A percentile compares a stretch with the other conserved stretches of the same genome.
phyloP scores from a whole-genome alignment of 495 filamentous ascomycete genomes.

The Aeminium ludgeri region DNA sequence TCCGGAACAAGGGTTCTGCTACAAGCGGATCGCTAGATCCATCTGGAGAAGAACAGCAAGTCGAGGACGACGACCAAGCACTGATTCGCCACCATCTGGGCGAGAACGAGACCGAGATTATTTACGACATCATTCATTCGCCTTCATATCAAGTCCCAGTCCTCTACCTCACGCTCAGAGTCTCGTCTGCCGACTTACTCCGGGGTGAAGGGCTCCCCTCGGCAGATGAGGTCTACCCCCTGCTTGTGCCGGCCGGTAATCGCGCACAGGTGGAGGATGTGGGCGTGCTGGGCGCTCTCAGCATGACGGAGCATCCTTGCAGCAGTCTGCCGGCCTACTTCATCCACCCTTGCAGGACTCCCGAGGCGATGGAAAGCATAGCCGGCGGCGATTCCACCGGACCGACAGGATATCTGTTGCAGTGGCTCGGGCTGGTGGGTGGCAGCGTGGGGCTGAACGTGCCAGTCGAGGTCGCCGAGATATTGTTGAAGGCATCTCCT shows the following conservation, averaged over 20 bases:
- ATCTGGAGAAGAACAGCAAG: neutral
- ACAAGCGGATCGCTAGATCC: neutral
- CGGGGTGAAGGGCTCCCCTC: neutral
- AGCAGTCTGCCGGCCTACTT: conserved; percentile 60
- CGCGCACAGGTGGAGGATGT: conserved; percentile 37
- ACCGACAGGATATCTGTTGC: conserved; percentile 51
- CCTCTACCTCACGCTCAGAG: conserved; percentile 39
- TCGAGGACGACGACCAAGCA: conserved; percentile 2
- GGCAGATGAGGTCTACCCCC: conserved; percentile 45
- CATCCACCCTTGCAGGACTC: conserved; percentile 74
- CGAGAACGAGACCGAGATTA: neutral
- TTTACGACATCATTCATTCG: conserved; percentile 41
- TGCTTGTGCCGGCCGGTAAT: conserved; percentile 49
- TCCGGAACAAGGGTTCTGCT: neutral
- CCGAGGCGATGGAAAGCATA: conserved; percentile 47
- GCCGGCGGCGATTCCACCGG: conserved; percentile 29
- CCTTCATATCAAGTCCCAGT: conserved; percentile 41
- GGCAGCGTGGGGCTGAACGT: conserved; percentile 55
- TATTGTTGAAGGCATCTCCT: neutral
- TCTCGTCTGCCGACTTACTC: conserved; percentile 21
- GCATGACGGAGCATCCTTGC: conserved; percentile 60
- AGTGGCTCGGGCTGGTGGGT: conserved; percentile 68
- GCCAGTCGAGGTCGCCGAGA: conserved; percentile 33
- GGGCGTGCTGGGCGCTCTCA: conserved; percentile 59
- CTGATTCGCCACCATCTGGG: neutral